Base-by-base conservation (phyloP, 2,329 filamentous ascomycete genomes). In the Monosporascus sp. region DNA sequence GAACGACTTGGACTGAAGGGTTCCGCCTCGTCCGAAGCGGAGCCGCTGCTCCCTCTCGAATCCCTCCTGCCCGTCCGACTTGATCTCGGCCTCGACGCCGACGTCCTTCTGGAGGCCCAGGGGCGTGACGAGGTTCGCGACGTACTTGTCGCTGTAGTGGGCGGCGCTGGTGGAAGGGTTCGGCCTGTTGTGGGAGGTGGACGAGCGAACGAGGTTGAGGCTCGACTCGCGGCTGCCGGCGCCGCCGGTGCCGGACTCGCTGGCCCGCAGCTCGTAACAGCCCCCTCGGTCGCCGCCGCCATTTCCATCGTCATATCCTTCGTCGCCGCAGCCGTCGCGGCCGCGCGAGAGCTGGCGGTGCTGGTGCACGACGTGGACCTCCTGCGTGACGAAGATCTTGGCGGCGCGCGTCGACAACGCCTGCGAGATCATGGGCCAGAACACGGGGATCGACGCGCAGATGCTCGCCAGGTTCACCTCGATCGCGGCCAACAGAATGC, bases 351-450 rank as follows among this genome's bases (percentile, higher is more conserved):
- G 53, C 9, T 62, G 61, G 0, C 63, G 61, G 56, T 65, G 64
- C 49, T 65, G 62, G 45, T 55, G 63, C 48, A 62, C 64, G 11
- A 68, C 60, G 58, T 63, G 66, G 8, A 72, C 64, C 49, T 72
- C 70, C 14, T 66, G 66, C 15, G 69, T 71, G 15, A 72, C 65
- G 53, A 71, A 70, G 54, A 72, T 71, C 36, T 53, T 60, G 52
- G 61, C 65, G 31, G 31, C 31, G 11, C 31, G 31, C 9, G 5
- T 35, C 31, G 31, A 35, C 36, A 70, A 37, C 8, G 53, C 54
- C 22, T 65, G 56, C 18, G 61, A 57, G 3, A 72, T 51, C 7
- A 67, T 57, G 8, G 67, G 67, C 63, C 63, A 69, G 62, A 69
- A 69, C 14, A 67, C 64, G 9, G 67, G 67, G 46, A 69, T 59